Evolutionary conservation across 805 yeast species (phyloP), one percentile per base, ranked within the genome.

Genomic region (Barnettozyma sucrosica): DNA sequence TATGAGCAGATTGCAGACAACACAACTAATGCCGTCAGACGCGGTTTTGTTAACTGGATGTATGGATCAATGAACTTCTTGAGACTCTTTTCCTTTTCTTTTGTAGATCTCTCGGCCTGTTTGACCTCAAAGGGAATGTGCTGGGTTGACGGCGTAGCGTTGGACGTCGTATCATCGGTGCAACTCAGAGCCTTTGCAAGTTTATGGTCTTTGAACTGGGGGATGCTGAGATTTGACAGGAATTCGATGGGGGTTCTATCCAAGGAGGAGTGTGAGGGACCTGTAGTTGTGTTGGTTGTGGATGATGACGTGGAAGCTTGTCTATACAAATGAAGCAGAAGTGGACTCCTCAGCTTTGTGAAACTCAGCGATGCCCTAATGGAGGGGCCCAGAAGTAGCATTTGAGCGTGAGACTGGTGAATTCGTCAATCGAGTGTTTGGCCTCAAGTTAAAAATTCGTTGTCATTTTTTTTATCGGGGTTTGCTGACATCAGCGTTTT

Each of bases 1-100:
- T 92, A 93, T 0, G 97, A 85, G 52, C 97, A 89, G 58, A 93
- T 89, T 0, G 97, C 85, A 46, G 97, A 86, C 19, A 93, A 70
- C 65, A 92, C 95, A 13, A 93, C 96, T 36, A 93, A 68, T 7
- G 89, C 79, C 0, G 97, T 87, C 46, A 93, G 74, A 48, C 89
- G 76, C 14, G 99, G 99, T 65, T 93, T 93, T 4, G 96, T 79
- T n/a, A 93, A 74, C 51, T 87, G 87, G 9, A 89, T 46, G 60
- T 88, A 89, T 1, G 89, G 85, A 21, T 74, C 72, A 0, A 75
- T 61, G n/a, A 72, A 40, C 44, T 73, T 68, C 34, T 71, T 57
- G 4, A 64, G 48, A 25, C 55, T 47, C 32, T 56, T 52, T 20
- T 63, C 60, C 23, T 20, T 23, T 14, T 11, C 26, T 20, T n/a